These are phyloP conservation scores for Daucus carota DNA, from an alignment of 129 eudicot species.

Conservation along the genomic window DNA sequence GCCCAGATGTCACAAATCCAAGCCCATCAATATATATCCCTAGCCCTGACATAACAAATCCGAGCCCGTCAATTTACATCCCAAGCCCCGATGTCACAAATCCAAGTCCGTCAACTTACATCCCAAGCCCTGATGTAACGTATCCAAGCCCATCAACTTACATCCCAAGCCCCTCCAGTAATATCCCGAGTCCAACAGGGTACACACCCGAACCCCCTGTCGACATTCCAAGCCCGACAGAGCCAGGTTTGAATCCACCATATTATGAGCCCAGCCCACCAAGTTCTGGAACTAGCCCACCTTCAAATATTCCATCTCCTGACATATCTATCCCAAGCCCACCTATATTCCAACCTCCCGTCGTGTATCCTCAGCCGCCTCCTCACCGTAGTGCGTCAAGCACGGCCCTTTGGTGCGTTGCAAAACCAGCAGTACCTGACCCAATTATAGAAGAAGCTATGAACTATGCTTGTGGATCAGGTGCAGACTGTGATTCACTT, in stretches of 20 bases:
- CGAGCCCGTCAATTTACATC: not conserved
- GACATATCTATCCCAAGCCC: slow-evolving; percentile 56
- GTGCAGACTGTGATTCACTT: slow-evolving; percentile 75
- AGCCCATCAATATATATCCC: not conserved
- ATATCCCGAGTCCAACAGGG: slow-evolving; percentile 28
- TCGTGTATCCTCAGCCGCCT: slow-evolving; percentile 63
- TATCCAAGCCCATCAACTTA: not conserved
- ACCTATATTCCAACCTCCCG: slow-evolving; percentile 68
- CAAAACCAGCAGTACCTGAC: slow-evolving; percentile 53
- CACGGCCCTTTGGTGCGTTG: slow-evolving; percentile 48
- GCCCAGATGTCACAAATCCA: not conserved
- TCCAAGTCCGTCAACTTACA: not conserved
- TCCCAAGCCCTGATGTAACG: slow-evolving; percentile 20
- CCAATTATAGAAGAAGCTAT: slow-evolving; percentile 56
- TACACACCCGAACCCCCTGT: slow-evolving; percentile 13
- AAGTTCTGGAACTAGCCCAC: slow-evolving; percentile 39
- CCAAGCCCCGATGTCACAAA: slow-evolving; percentile 1
- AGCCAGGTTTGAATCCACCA: slow-evolving; percentile 19
- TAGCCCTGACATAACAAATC: not conserved
- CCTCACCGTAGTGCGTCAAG: slow-evolving; percentile 24
- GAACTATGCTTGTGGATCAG: slow-evolving; percentile 78
- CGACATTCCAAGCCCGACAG: slow-evolving; percentile 29
- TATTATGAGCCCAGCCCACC: slow-evolving; percentile 30
- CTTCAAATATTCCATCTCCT: slow-evolving; percentile 41
- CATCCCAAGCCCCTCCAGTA: slow-evolving; percentile 27